These are phyloP conservation scores for Leptomonas seymouri DNA, from an alignment of 208 protist species.

Conservation along the genomic window DNA sequence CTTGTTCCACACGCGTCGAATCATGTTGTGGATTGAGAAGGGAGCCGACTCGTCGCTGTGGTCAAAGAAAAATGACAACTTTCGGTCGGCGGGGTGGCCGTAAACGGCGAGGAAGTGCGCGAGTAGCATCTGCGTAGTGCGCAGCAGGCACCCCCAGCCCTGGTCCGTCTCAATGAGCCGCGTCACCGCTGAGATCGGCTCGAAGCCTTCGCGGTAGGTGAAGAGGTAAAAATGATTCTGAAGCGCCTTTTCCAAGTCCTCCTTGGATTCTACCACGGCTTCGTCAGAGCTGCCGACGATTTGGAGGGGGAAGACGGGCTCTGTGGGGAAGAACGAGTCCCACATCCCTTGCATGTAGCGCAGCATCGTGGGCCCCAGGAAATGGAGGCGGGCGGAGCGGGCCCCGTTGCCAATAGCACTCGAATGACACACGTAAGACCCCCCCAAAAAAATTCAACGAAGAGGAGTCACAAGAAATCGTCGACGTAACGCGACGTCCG, in stretches of 20 bases:
- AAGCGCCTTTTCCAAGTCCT: conserved; percentile 50
- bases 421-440: too few species aligned
- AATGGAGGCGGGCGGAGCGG: background rate
- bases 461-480: too few species aligned
- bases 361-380: conserved; percentile 20
- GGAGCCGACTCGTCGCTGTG: conserved; percentile 35
- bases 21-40: conserved; percentile 78
- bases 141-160: conserved; percentile 85
- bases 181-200: conserved; percentile 36
- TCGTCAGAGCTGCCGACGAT: conserved; percentile 34
- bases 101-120: conserved; percentile 63
- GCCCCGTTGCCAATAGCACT: too few species aligned
- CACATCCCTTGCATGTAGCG: conserved; percentile 36
- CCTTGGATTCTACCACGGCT: conserved; percentile 23
- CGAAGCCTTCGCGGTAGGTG: conserved; percentile 77
- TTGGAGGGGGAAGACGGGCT: conserved; percentile 37
- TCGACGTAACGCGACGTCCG: too few species aligned
- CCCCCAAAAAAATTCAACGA: too few species aligned
- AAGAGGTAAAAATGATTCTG: conserved; percentile 54
- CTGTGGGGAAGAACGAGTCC: conserved; percentile 42
- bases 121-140: conserved; percentile 83
- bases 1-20: conserved; percentile 37
- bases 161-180: conserved; percentile 52
- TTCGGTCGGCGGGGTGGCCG: conserved; percentile 32
- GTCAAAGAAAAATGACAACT: conserved; percentile 59